Conservation (phyloP, 306 rosid species). For the Pyrus bretschneideri region DNA sequence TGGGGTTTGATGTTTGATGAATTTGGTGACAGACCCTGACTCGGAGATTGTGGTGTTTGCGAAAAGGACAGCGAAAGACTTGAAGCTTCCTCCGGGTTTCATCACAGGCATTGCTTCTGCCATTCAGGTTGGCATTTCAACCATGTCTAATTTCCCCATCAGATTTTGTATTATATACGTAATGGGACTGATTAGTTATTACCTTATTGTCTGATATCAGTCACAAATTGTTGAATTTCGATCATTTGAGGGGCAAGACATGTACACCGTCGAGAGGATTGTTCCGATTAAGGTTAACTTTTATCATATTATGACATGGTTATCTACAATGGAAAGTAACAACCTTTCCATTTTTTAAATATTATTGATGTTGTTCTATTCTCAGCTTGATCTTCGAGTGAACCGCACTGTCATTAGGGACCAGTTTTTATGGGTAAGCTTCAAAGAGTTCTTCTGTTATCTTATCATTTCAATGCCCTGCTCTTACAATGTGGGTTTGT, state of each 20-base stretch:
- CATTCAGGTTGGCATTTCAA: slow-evolving; percentile 52
- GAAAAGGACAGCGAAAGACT: slow-evolving; percentile 70
- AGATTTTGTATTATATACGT: not conserved
- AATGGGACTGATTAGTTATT: not conserved
- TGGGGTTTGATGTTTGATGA: not conserved
- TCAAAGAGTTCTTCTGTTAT: not conserved
- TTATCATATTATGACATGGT: not conserved
- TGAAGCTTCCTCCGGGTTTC: slow-evolving; percentile 74
- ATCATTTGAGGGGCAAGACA: slow-evolving; percentile 81
- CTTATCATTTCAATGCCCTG: not conserved
- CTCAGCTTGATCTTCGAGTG: slow-evolving; percentile 86
- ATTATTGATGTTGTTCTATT: slow-evolving; percentile 10
- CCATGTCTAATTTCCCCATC: not conserved
- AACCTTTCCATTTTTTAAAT: not conserved
- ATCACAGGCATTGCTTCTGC: slow-evolving; percentile 73
- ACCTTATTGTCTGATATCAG: slow-evolving; percentile 27
- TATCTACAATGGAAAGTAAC: not conserved
- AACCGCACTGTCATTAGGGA: slow-evolving; percentile 84
- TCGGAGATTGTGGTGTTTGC: slow-evolving; percentile 73
- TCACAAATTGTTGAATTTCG: slow-evolving; percentile 73
- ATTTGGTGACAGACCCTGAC: slow-evolving; percentile 54
- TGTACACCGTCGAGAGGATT: slow-evolving; percentile 82
- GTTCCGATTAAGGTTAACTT: slow-evolving; percentile 69
- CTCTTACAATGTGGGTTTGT: not conserved
- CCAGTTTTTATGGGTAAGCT: slow-evolving; percentile 90